A percentile compares a stretch with the other conserved stretches of the same genome.
Evolutionary conservation across 306 rosid species (phyloP).

Genomic region (Castanopsis chinensis): DNA sequence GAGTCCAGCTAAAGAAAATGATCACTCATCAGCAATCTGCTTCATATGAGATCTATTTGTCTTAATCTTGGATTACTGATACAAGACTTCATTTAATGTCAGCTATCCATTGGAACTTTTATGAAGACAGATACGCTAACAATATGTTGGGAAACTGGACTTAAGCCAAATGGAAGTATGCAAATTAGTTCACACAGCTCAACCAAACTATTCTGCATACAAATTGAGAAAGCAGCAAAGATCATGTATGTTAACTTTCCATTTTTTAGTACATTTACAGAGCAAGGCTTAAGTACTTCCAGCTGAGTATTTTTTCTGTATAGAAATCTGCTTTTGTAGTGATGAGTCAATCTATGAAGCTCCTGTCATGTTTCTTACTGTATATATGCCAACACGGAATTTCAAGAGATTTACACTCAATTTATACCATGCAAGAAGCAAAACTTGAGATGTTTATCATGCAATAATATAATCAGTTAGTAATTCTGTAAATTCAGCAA

Average conservation of each 20-base stretch:
- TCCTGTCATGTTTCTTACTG: background rate
- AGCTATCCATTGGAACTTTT: background rate
- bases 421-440: slow-evolving; percentile 6
- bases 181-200: background rate
- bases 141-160: background rate
- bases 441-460: slow-evolving; percentile 13
- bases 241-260: background rate
- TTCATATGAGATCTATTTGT: background rate
- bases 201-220: background rate
- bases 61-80: background rate
- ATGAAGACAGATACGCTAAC: background rate
- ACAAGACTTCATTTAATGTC: background rate
- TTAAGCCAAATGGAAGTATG: background rate
- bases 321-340: background rate
- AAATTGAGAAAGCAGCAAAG: background rate
- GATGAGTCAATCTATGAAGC: background rate
- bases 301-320: background rate
- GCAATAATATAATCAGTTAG: slow-evolving; percentile 7
- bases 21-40: background rate
- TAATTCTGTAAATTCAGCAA: slow-evolving; percentile 5
- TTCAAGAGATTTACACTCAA: slow-evolving; percentile 2
- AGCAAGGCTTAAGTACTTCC: background rate
- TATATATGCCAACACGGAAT: background rate
- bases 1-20: background rate
- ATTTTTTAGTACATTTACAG: background rate